These are phyloP conservation scores for Ophiobolus disseminans DNA, from an alignment of 2,329 filamentous ascomycete species.

Conservation along the genomic window DNA sequence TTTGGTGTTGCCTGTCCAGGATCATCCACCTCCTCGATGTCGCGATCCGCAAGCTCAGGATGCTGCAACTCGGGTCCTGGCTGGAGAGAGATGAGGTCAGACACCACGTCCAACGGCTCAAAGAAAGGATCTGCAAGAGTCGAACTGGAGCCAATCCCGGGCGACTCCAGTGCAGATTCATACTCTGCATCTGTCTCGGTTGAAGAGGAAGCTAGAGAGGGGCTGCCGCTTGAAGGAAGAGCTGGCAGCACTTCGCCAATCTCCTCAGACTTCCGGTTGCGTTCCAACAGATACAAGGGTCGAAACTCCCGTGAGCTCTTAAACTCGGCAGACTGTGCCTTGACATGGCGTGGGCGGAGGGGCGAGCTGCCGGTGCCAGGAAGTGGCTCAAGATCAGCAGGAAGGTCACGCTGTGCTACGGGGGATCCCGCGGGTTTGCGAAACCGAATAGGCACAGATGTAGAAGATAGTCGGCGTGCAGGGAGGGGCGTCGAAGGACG, in stretches of 20 bases:
- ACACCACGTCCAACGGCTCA: slow-evolving; percentile 25
- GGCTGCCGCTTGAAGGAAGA: slow-evolving; percentile 56
- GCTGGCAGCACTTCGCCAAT: slow-evolving; percentile 57
- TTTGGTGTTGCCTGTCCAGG: slow-evolving; percentile 75
- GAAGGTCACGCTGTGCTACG: slow-evolving; percentile 50
- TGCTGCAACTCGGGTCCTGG: slow-evolving; percentile 24
- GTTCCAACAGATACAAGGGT: slow-evolving; percentile 83
- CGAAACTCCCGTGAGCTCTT: slow-evolving; percentile 71
- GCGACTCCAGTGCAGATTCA: slow-evolving; percentile 53
- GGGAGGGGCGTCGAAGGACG: slow-evolving; percentile 22
- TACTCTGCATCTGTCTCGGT: slow-evolving; percentile 54
- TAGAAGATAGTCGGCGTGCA: slow-evolving; percentile 46
- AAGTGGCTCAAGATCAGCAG: slow-evolving; percentile 42
- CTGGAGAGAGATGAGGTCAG: slow-evolving; percentile 26
- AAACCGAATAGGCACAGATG: slow-evolving; percentile 64
- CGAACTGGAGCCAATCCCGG: slow-evolving; percentile 35
- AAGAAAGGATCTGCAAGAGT: slow-evolving; percentile 30
- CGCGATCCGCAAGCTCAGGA: slow-evolving; percentile 33
- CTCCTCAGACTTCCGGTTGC: slow-evolving; percentile 49
- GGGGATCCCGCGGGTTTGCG: slow-evolving; percentile 57
- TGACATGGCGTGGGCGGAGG: slow-evolving; percentile 52
- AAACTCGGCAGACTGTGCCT: slow-evolving; percentile 61
- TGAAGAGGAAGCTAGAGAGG: slow-evolving; percentile 42
- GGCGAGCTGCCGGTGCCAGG: slow-evolving; percentile 50
- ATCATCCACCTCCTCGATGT: slow-evolving; percentile 58